Base-by-base conservation (phyloP, 2,329 filamentous ascomycete genomes). In the Hypoxylon sp. region DNA sequence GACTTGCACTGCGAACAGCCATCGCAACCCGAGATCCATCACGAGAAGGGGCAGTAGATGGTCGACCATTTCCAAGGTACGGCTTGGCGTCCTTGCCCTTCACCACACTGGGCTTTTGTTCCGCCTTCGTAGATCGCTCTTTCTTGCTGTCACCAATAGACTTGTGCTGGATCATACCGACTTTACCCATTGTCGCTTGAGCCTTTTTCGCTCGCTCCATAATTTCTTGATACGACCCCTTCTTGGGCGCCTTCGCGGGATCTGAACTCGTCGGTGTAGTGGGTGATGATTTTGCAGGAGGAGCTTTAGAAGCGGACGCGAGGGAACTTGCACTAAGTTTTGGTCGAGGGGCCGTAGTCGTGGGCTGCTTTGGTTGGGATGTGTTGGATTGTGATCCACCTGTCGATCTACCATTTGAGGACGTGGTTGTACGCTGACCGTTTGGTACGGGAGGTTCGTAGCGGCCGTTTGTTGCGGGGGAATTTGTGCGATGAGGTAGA, bases 81-180 rank as follows among this genome's bases (percentile, higher is more conserved):
- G 69, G 14, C 28, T 71, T 73, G 54, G 59, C 68, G 32, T 69
- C 61, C 60, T 67, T 76, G 53, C 73, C 77, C 63, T 75, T 77
- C 53, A 61, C 67, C 57, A 64, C 65, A 65, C 76, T 76, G 45
- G 79, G 46, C 69, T 75, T 78, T 9, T 82, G 82, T 48, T 84
- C 83, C 26, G 80, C 78, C 69, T 82, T 82, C 24, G 77, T 68
- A 20, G 79, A 78, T 26, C 85, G 83, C 65, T 88, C 83, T 64
- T 82, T 84, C 75, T 83, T 90, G 65, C 79, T 82, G 72, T 88
- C 90, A 70, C 91, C 90, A 1, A 89, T 85, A 18, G 89, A 84
- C 75, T 93, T 93, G 77, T 93, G 90, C 74, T 92, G 91, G 70
- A 93, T 92, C 71, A 87, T 88, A 58, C 90, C 90, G 22, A 90